phyloP scores from a whole-genome alignment of 441 rosid species.

The Biscutella auriculata region DNA sequence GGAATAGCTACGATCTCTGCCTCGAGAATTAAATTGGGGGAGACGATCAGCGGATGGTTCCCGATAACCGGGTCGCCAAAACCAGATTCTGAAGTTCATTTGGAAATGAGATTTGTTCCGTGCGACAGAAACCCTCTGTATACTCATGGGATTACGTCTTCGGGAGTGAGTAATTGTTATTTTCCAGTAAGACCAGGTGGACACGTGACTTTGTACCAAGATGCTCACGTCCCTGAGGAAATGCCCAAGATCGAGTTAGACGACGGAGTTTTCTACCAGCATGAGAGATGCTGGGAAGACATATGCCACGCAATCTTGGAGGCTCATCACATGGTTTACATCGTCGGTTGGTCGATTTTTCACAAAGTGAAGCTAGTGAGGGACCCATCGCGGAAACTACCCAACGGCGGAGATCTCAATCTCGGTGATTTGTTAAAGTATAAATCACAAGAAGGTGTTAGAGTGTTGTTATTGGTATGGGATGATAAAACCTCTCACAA shows the following conservation, averaged over 20 bases:
- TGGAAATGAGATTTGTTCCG: slow-evolving; percentile 42
- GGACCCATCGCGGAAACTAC: slow-evolving; percentile 46
- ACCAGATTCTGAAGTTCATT: slow-evolving; percentile 40
- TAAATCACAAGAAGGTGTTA: slow-evolving; percentile 73
- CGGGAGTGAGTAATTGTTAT: slow-evolving; percentile 42
- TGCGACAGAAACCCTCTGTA: slow-evolving; percentile 38
- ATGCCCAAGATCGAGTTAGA: slow-evolving; percentile 54
- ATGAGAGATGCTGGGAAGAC: slow-evolving; percentile 75
- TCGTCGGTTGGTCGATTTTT: slow-evolving; percentile 69
- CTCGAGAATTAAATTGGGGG: slow-evolving; percentile 28
- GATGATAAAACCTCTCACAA: slow-evolving; percentile 78
- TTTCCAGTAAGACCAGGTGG: slow-evolving; percentile 59
- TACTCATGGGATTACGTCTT: slow-evolving; percentile 32
- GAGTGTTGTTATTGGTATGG: slow-evolving; percentile 74
- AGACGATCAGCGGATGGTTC: slow-evolving; percentile 48
- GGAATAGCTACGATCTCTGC: slow-evolving; percentile 48
- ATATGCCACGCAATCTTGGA: slow-evolving; percentile 68
- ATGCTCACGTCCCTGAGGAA: slow-evolving; percentile 49
- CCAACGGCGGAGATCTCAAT: slow-evolving; percentile 47
- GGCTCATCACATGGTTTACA: slow-evolving; percentile 72
- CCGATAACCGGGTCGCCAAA: slow-evolving; percentile 55
- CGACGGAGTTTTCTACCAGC: slow-evolving; percentile 31
- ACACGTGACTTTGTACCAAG: slow-evolving; percentile 58
- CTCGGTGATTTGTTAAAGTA: slow-evolving; percentile 71
- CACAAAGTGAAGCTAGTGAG: slow-evolving; percentile 59